Evolutionary conservation across 139 green algal species (phyloP), one percentile per base, ranked within the genome.

Genomic region (Picochlorum sp.): DNA sequence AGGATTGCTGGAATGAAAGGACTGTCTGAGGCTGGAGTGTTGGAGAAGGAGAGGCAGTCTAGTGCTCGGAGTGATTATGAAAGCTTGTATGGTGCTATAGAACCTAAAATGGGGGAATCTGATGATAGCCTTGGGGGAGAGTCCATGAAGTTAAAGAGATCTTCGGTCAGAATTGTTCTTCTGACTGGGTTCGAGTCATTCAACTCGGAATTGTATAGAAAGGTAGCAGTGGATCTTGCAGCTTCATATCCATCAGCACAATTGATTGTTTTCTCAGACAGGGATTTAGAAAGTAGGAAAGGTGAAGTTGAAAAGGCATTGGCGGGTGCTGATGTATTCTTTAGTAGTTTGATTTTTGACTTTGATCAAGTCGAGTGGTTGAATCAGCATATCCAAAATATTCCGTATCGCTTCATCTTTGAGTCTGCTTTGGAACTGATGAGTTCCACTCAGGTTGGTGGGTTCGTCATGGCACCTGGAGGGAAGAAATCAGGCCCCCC

Each of bases 341-440:
- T 98, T 61, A 81, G 70, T 37, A 86, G 66, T 36, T 79, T 99
- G 43, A 74, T 98, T 2, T 98, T 98, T 66, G 91, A 99, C 62
- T 99, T 83, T 68, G 91, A 98, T 70, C 79, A 95, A 64, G 85
- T 94, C 20, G 85, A 97, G 71, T 99, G 93, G 93, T 76, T 99
- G 53, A 57, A 71, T 0, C 33, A 63, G 18, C 67, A 59, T 1
- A 44, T 96, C 3, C 32, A 58, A 0, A 12, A 59, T 5, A 71
- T 99, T 3, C 89, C 89, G 0, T 61, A 87, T 29, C 76, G 90
- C 5, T 76, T 98, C 52, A 79, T 95, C 18, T 98, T 99, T 74
- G 93, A 99, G 78, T 91, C 74, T 7, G 83, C 88, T 1, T 74
- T 99, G 50, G 90, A 99, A 76, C 81, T 99, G 7, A 99, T 99